These are phyloP conservation scores for Delonix regia DNA, from an alignment of 306 rosid genomes.

Conservation along the genomic window DNA sequence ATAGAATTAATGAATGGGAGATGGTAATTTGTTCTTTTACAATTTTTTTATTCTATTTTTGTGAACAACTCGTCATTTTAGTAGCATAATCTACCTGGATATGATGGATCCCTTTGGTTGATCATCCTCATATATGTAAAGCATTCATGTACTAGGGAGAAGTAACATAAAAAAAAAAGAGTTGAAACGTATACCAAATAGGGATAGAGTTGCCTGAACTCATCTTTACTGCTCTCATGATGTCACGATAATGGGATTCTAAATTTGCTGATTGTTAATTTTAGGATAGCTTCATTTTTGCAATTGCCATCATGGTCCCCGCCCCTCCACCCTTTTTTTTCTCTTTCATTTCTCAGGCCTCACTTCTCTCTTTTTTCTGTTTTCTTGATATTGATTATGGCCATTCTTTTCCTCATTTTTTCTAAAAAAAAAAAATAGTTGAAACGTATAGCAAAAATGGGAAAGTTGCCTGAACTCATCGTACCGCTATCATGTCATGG, in stretches of 20 bases:
- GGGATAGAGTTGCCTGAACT: background rate
- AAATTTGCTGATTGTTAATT: slow-evolving; percentile 8
- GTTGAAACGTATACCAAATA: background rate
- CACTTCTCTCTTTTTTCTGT: background rate
- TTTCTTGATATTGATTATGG: background rate
- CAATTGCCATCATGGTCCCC: background rate
- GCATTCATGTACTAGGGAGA: background rate
- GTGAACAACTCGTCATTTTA: slow-evolving; percentile 1
- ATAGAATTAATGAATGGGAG: slow-evolving; percentile 93
- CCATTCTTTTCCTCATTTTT: slow-evolving; percentile 9
- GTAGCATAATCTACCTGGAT: slow-evolving; percentile 18
- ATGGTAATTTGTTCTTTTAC: slow-evolving; percentile 61
- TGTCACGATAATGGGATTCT: background rate
- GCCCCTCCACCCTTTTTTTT: background rate
- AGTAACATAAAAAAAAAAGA: background rate
- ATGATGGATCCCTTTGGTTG: slow-evolving; percentile 22
- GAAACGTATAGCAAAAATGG: background rate
- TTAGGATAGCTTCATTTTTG: slow-evolving; percentile 3
- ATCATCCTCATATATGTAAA: background rate
- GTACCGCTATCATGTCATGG: background rate
- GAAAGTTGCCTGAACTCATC: background rate
- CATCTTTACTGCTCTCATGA: background rate
- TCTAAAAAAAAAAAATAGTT: background rate
- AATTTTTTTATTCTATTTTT: slow-evolving; percentile 5
- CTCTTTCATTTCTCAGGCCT: background rate